These are phyloP conservation scores for Oehlia diaphana DNA, from an alignment of 192 early-diverging fungal species.

Conservation along the genomic window DNA sequence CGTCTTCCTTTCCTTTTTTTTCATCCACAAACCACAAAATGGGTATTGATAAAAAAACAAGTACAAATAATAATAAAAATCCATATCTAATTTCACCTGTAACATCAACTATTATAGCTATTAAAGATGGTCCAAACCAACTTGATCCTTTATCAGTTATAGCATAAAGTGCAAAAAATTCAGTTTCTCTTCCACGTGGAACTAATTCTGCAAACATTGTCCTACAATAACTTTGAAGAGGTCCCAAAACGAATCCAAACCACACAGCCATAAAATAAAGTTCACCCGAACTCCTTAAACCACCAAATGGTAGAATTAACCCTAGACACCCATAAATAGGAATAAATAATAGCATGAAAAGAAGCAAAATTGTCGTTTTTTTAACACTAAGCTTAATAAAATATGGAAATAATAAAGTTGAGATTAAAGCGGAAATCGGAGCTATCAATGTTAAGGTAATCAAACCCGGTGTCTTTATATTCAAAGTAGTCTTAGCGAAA, in stretches of 20 bases:
- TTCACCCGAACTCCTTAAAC: conserved; percentile 33
- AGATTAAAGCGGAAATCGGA: conserved; percentile 53
- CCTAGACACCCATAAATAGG: conserved; percentile 45
- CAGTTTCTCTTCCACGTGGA: conserved; percentile 59
- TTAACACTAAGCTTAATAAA: conserved; percentile 48
- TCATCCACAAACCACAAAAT: conserved; percentile 53
- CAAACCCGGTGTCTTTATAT: conserved; percentile 44
- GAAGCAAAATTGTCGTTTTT: conserved; percentile 46
- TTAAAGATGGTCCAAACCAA: conserved; percentile 67
- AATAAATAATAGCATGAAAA: conserved; percentile 38
- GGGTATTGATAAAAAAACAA: conserved; percentile 48
- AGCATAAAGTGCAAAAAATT: conserved; percentile 68
- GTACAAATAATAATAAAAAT: conserved; percentile 49
- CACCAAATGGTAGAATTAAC: conserved; percentile 37
- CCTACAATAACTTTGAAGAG: conserved; percentile 51
- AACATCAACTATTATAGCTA: conserved; percentile 53
- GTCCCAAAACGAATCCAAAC: conserved; percentile 43
- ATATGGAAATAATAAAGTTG: conserved; percentile 48
- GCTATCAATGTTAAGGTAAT: conserved; percentile 53
- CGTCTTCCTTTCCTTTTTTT: conserved; percentile 50
- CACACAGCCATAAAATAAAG: conserved; percentile 40
- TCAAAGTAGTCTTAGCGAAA: conserved; percentile 58
- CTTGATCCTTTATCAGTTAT: conserved; percentile 65
- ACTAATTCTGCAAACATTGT: conserved; percentile 59
- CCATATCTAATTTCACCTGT: conserved; percentile 53